These are phyloP conservation scores for Neofusicoccum umdonicola DNA, from an alignment of 2,329 filamentous ascomycete species.

Conservation along the genomic window DNA sequence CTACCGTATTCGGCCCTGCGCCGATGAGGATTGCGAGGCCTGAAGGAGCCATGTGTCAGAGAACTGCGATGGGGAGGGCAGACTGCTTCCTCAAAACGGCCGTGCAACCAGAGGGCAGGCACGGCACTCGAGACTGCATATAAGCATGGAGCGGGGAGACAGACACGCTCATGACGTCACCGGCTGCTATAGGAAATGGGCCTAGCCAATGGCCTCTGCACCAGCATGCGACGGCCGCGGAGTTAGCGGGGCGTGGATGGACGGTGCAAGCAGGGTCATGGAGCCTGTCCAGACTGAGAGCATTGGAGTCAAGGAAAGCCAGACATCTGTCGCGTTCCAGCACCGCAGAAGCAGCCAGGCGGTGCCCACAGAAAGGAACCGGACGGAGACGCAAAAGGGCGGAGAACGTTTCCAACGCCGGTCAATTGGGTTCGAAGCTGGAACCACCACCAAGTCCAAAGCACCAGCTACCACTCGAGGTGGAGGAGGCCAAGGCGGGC, in stretches of 20 bases:
- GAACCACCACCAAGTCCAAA: too few relatives aligned
- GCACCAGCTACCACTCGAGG: too few relatives aligned
- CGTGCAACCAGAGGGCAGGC: too few relatives aligned
- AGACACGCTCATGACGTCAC: constrained; percentile 1
- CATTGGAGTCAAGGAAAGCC: too few relatives aligned
- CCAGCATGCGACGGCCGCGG: background rate
- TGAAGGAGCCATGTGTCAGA: constrained; percentile 1
- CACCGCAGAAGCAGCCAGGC: too few relatives aligned
- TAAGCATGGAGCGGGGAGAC: background rate
- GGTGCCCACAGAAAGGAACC: too few relatives aligned
- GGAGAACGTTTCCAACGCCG: too few relatives aligned
- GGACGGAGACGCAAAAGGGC: too few relatives aligned
- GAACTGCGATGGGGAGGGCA: background rate
- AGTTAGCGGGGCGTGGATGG: background rate
- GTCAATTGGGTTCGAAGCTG: too few relatives aligned
- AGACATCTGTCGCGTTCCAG: too few relatives aligned
- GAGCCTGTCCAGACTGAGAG: background rate
- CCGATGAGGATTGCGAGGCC: constrained; percentile 34
- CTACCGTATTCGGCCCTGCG: constrained; percentile 33
- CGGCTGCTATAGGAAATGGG: background rate
- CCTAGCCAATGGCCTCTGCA: background rate
- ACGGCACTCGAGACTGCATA: background rate
- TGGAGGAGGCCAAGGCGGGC: too few relatives aligned
- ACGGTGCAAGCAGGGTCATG: background rate
- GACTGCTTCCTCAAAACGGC: too few relatives aligned